Evolutionary conservation across 495 filamentous ascomycete species (phyloP), one percentile per base, ranked within the genome.

Genomic region (Xylaria sp.): DNA sequence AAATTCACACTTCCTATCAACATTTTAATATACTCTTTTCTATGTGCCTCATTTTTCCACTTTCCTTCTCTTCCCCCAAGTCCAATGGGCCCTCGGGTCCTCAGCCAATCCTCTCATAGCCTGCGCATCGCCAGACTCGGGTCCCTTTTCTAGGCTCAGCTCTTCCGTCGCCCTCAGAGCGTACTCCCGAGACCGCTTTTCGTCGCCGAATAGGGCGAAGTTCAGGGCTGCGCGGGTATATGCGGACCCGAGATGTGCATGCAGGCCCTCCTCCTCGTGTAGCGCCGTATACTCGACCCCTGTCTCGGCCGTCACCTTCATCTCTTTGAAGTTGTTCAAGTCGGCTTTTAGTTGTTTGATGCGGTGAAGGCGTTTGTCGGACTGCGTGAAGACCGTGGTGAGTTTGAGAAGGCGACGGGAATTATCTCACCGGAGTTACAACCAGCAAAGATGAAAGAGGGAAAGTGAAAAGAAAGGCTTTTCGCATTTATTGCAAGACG

Each of bases 191-290:
- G 82, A 76, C 70, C 76, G 74, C n/a, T 73, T 74, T 64, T 81
- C 80, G 53, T 79, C 67, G 26, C 80, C 83, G 68, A 83, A 82
- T 43, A 83, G 77, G n/a, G 79, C 76, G 50, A 76, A 80, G 53
- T 84, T 79, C 17, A 85, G 72, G 52, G 83, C 83, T 6, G 82
- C 83, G 8, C 80, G 70, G 4, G 80, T 82, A 65, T 83, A 81
- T 5, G 77, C 79, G 11, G 75, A 76, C 5, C 78, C 80, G 15
- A 84, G 70, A 41, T 82, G 80, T 9, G 75, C 73, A n/a, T 81
- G 66, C 11, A 85, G 69, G 24, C 75, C 48, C 53, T 85, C 83
- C 26, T 73, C 66, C 21, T 75, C 70, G 63, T 82, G 82, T 33
- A 85, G 67, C 21, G 66, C 66, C 8, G 78, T 77, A 46, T 83